Evolutionary conservation across 2,329 filamentous ascomycete genomes (phyloP).

Genomic region (Juglanconis oblonga): DNA sequence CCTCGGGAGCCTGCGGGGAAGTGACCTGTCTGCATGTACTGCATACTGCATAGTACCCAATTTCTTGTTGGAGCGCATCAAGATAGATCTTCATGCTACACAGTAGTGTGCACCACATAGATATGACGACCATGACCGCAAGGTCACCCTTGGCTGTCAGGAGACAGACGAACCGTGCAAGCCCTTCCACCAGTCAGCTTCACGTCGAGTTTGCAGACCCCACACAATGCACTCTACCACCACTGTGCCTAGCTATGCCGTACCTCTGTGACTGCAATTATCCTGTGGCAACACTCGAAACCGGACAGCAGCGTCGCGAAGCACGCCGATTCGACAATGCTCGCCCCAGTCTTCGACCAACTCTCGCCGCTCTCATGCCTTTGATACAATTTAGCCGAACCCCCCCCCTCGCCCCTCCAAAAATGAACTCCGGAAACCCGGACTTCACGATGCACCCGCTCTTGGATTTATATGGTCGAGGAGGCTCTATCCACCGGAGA

Average conservation of each 20-base stretch:
- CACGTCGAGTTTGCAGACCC: neutral
- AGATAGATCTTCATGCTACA: neutral
- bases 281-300: neutral
- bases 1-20: too few species aligned
- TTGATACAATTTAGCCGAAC: neutral
- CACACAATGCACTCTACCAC: neutral
- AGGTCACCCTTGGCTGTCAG: neutral
- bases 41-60: neutral
- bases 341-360: neutral
- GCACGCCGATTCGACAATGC: neutral
- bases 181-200: constrained; percentile 8
- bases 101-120: neutral
- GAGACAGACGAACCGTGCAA: neutral
- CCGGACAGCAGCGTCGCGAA: neutral
- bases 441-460: too few species aligned
- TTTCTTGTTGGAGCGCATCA: neutral
- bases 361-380: neutral
- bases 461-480: too few species aligned
- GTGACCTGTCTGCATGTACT: too few species aligned
- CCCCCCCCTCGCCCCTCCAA: neutral
- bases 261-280: neutral
- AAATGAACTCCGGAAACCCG: too few species aligned
- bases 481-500: too few species aligned
- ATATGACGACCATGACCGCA: neutral
- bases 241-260: too few species aligned